These are phyloP conservation scores for Periglandula ipomoeae DNA, from an alignment of 2,329 filamentous ascomycete genomes.

Conservation along the genomic window DNA sequence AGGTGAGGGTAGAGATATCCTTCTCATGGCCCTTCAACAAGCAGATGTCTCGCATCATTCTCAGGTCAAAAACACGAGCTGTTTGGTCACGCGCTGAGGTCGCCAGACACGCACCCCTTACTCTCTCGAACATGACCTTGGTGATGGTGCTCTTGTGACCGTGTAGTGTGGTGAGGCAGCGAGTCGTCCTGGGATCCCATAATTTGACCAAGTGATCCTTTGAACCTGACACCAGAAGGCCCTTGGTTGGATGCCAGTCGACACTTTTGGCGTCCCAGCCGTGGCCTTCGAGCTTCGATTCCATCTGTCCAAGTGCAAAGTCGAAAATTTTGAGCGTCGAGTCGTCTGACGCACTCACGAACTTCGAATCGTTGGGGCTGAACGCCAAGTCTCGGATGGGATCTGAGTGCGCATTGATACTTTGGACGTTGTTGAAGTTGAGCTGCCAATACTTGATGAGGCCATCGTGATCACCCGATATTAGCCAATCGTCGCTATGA, in stretches of 20 bases:
- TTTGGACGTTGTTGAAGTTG: constrained; percentile 98
- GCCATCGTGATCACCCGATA: constrained; percentile 91
- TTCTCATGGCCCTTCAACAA: constrained; percentile 92
- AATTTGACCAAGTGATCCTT: constrained; percentile 97
- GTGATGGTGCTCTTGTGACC: constrained; percentile 97
- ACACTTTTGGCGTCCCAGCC: constrained; percentile 97
- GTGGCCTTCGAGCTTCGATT: constrained; percentile 81
- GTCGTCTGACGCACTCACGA: constrained; percentile 92
- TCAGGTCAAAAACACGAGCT: constrained; percentile 84
- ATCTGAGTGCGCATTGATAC: constrained; percentile 82
- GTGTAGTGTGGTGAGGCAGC: constrained; percentile 86
- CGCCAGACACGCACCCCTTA: constrained; percentile 75
- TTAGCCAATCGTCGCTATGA: constrained; percentile 91
- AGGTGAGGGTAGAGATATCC: constrained; percentile 83
- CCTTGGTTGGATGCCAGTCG: constrained; percentile 96
- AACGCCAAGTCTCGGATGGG: constrained; percentile 88
- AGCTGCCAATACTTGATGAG: constrained; percentile 98
- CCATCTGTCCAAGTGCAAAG: constrained; percentile 77
- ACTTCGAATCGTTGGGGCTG: constrained; percentile 88
- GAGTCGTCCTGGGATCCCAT: constrained; percentile 90
- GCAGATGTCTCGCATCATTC: constrained; percentile 97
- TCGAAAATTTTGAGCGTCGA: constrained; percentile 92
- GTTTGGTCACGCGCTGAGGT: constrained; percentile 91
- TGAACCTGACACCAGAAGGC: constrained; percentile 86
- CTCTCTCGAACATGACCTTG: constrained; percentile 81